These are phyloP conservation scores for Telopea speciosissima DNA, from an alignment of 177 flowering plant genomes.

Conservation along the genomic window DNA sequence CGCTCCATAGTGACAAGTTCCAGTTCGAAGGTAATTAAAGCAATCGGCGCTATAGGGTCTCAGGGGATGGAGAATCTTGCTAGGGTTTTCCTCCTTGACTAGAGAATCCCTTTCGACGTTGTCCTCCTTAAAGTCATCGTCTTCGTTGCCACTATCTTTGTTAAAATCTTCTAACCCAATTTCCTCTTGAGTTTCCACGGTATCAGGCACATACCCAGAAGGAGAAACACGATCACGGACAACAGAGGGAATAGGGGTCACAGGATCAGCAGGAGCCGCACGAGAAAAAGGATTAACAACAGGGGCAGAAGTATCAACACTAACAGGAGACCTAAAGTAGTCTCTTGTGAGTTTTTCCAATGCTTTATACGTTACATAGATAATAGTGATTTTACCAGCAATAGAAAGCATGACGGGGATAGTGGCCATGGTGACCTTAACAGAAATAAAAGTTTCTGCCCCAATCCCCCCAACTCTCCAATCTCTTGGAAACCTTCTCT, in stretches of 20 bases:
- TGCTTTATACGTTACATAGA: too few species aligned
- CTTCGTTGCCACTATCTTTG: background rate
- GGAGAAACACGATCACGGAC: background rate
- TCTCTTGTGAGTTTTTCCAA: too few species aligned
- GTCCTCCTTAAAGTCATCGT: constrained; percentile 1
- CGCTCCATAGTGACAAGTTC: constrained; percentile 37
- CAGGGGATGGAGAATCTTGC: constrained; percentile 23
- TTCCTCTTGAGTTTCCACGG: background rate
- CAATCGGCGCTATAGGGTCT: constrained; percentile 50
- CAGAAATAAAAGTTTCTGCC: too few species aligned
- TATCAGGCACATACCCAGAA: background rate
- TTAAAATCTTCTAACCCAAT: constrained; percentile 17
- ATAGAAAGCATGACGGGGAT: too few species aligned
- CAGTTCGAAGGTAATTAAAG: constrained; percentile 34
- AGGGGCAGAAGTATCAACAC: too few species aligned
- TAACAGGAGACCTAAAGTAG: too few species aligned
- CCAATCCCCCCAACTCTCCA: too few species aligned
- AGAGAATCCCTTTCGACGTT: background rate
- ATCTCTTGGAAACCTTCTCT: too few species aligned
- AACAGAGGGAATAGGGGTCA: background rate
- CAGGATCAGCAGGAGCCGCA: background rate
- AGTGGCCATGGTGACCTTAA: too few species aligned
- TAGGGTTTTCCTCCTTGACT: constrained; percentile 7
- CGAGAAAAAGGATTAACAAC: background rate
- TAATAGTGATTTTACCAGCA: too few species aligned